Evolutionary conservation across 768 basidiomycete species (phyloP).

Genomic region (Agaricus blazei): DNA sequence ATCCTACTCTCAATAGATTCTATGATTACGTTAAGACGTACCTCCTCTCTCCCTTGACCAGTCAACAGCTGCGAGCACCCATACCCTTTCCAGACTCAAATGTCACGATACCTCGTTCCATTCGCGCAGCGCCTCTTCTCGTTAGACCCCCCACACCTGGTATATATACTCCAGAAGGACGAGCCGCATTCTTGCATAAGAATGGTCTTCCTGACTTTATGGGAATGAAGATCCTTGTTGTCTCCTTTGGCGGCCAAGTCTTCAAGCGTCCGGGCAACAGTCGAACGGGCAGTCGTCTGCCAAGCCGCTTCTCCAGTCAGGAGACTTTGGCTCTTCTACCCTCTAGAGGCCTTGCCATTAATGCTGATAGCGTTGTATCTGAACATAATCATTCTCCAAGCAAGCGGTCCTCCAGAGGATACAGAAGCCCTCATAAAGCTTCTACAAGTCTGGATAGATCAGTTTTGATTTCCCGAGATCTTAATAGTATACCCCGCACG

Average conservation of each 20-base stretch:
- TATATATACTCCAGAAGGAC: constrained; percentile 49
- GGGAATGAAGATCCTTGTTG: constrained; percentile 53
- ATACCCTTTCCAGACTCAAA: constrained; percentile 30
- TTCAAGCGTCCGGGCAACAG: constrained; percentile 49
- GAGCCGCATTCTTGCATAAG: constrained; percentile 46
- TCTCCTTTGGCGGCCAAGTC: constrained; percentile 78
- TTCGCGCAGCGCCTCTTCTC: constrained; percentile 59
- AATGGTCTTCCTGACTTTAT: constrained; percentile 62
- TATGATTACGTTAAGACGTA: constrained; percentile 36
- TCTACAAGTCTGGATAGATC: neutral
- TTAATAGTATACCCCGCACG: neutral
- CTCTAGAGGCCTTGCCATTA: neutral
- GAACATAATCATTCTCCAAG: neutral
- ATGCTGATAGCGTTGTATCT: neutral
- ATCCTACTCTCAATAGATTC: constrained; percentile 41
- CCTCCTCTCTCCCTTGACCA: constrained; percentile 44
- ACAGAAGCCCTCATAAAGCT: neutral
- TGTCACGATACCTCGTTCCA: constrained; percentile 25
- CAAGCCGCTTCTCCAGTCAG: constrained; percentile 23
- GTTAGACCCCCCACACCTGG: constrained; percentile 48
- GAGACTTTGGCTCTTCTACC: constrained; percentile 11
- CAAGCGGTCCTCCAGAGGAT: neutral
- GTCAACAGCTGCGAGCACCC: constrained; percentile 38
- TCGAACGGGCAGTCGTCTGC: constrained; percentile 30
- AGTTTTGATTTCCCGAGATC: neutral